Conservation (phyloP, 257 asterid species). For the Paulownia fortunei region DNA sequence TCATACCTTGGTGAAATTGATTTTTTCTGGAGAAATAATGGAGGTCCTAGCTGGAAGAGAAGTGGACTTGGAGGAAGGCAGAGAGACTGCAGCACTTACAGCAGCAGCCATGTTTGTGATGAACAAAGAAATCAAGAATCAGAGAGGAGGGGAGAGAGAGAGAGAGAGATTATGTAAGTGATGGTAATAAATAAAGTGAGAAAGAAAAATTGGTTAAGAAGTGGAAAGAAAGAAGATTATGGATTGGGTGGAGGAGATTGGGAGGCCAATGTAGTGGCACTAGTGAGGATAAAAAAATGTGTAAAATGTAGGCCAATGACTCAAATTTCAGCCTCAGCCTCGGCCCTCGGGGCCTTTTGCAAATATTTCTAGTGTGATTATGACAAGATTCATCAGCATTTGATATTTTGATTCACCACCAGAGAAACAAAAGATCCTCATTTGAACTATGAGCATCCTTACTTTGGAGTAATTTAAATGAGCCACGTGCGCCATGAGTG, state of each 20-base stretch:
- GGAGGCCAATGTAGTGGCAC: conserved; percentile 44
- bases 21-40: conserved; percentile 61
- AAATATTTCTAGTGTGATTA: neutral
- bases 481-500: neutral
- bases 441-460: too few species aligned
- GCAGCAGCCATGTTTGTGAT: conserved; percentile 81
- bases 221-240: conserved; percentile 28
- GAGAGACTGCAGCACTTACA: conserved; percentile 91
- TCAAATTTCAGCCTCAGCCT: neutral
- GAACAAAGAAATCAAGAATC: conserved; percentile 1
- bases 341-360: neutral
- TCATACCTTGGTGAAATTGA: conserved; percentile 73
- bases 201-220: conserved; percentile 24
- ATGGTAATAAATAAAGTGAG: conserved; percentile 18
- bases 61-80: conserved; percentile 75
- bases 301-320: conserved; percentile 20
- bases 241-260: conserved; percentile 66
- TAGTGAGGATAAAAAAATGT: conserved; percentile 46
- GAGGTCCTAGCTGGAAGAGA: conserved; percentile 66
- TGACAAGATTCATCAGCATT: neutral
- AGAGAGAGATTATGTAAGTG: conserved; percentile 20
- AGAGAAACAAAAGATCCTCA: neutral
- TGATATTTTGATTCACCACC: neutral
- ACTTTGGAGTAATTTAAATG: neutral
- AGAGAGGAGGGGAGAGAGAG: conserved; percentile 13